phyloP scores from a whole-genome alignment of 2,329 filamentous ascomycete genomes.

The Neurospora sp. region DNA sequence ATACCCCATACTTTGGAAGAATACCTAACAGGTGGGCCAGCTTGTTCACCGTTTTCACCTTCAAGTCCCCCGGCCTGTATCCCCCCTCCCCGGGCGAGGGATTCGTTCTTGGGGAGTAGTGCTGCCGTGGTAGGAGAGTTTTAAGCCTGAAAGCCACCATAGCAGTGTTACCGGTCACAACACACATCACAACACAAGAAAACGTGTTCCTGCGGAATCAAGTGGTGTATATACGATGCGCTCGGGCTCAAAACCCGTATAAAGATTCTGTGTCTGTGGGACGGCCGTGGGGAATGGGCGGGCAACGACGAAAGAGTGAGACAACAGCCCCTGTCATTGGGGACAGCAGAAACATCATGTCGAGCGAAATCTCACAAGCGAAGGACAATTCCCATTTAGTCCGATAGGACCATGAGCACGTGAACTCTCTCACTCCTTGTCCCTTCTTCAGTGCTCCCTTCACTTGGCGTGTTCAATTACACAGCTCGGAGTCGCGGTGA shows the following conservation, averaged over 20 bases:
- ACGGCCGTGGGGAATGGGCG: not conserved
- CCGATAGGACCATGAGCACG: not conserved
- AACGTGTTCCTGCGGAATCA: not conserved
- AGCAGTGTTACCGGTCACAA: not conserved
- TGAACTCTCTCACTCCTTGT: not conserved
- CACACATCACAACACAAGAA: not conserved
- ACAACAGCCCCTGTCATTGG: not conserved
- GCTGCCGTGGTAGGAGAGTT: not conserved
- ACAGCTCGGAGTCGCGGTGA: not conserved
- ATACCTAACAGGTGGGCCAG: not conserved
- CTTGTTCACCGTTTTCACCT: not conserved
- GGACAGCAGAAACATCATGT: not conserved
- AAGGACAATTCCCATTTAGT: not conserved
- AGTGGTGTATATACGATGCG: not conserved
- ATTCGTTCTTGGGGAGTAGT: not conserved
- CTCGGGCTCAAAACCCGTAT: not conserved
- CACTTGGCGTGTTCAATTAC: not conserved
- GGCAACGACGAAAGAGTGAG: not conserved
- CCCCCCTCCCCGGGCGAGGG: not conserved
- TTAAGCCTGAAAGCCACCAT: not conserved
- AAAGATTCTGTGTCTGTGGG: not conserved
- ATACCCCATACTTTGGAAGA: not conserved
- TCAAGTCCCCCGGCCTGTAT: not conserved
- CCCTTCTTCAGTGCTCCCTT: not conserved
- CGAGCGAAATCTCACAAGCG: not conserved